These are phyloP conservation scores for Rhododendron vialii DNA, from an alignment of 148 eudicot species.

Conservation along the genomic window DNA sequence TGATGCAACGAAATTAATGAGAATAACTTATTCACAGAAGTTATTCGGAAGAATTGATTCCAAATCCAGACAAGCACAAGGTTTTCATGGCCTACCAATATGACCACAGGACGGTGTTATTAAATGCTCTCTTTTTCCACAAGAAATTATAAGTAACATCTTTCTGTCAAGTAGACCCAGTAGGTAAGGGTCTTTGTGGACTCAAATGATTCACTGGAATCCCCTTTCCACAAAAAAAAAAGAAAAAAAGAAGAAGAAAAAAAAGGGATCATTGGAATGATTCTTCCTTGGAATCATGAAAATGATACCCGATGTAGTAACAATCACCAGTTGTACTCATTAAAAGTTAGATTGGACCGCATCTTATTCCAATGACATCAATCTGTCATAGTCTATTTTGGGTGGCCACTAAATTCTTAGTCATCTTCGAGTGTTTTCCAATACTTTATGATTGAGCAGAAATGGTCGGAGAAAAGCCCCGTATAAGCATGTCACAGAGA, in stretches of 20 bases:
- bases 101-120: neutral
- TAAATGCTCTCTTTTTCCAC: neutral
- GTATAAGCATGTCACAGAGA: too few relatives aligned
- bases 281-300: neutral
- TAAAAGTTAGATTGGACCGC: neutral
- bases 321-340: neutral
- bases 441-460: too few relatives aligned
- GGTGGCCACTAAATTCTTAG: neutral
- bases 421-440: neutral
- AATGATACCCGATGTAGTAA: neutral
- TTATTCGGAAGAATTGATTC: neutral
- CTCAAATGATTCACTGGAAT: neutral
- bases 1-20: neutral
- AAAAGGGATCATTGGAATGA: too few relatives aligned
- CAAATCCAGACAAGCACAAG: neutral
- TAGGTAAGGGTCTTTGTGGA: slow-evolving; percentile 7
- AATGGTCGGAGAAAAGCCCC: too few relatives aligned
- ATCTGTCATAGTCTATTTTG: neutral
- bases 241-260: too few relatives aligned
- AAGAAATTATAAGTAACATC: neutral
- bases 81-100: neutral
- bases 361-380: neutral
- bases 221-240: neutral
- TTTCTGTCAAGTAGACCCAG: neutral
- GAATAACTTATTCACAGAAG: too few relatives aligned